phyloP scores from a whole-genome alignment of 164 flowering plant species.

The Amborella trichopoda region DNA sequence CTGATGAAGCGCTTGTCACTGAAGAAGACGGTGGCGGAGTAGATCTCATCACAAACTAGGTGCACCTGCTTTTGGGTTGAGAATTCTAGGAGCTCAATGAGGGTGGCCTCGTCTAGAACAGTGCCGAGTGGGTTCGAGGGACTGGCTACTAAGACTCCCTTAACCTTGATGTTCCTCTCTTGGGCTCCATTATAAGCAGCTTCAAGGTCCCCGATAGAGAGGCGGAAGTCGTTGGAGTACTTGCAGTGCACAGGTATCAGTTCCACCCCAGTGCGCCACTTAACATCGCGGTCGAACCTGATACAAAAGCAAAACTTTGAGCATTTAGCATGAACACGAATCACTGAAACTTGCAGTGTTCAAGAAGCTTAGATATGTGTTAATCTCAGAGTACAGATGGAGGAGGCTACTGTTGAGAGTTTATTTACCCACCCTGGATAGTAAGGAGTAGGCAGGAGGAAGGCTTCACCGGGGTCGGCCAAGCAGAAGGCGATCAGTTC shows the following conservation, averaged over 20 bases:
- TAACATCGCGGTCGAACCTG: slow-evolving; percentile 91
- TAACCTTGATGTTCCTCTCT: slow-evolving; percentile 41
- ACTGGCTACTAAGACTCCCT: slow-evolving; percentile 71
- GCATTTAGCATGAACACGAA: no score
- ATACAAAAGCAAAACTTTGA: no score
- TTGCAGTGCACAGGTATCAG: slow-evolving; percentile 70
- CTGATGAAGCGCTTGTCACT: slow-evolving; percentile 48
- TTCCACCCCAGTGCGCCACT: slow-evolving; percentile 84
- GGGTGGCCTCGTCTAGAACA: slow-evolving; percentile 31
- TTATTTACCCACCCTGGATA: slow-evolving; percentile 94
- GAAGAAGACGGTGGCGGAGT: slow-evolving; percentile 68
- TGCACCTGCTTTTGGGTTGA: slow-evolving; percentile 38
- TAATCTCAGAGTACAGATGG: no score
- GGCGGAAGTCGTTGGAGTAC: slow-evolving; percentile 49
- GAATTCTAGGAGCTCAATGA: slow-evolving; percentile 44
- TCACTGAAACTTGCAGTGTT: no score
- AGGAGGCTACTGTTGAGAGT: no score
- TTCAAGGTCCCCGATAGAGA: slow-evolving; percentile 51
- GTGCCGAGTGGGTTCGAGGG: slow-evolving; percentile 92
- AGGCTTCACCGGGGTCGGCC: slow-evolving; percentile 71
- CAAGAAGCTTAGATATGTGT: no score
- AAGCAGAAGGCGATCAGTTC: slow-evolving; percentile 85
- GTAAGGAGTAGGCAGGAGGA: slow-evolving; percentile 86
- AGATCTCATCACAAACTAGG: slow-evolving; percentile 79
- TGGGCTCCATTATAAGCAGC: slow-evolving; percentile 54